Evolutionary conservation across 2,329 filamentous ascomycete genomes (phyloP).

Genomic region (Ascocoryne sarcoides): DNA sequence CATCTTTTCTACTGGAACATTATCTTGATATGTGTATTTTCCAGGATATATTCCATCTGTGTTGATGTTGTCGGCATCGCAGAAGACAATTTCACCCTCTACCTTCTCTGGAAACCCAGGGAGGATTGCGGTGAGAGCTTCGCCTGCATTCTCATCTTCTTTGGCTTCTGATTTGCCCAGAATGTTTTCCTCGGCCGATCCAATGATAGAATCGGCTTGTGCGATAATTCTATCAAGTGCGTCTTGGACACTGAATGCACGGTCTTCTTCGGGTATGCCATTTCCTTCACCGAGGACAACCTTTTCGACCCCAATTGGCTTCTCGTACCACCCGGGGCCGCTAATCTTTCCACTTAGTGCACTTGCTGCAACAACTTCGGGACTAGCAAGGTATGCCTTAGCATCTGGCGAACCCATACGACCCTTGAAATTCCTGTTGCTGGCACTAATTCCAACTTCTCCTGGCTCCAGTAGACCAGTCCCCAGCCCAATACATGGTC

Average conservation of each 20-base stretch:
- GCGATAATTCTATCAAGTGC: slow-evolving; percentile 63
- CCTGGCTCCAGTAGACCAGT: slow-evolving; percentile 68
- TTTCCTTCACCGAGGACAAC: slow-evolving; percentile 62
- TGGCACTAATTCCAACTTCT: slow-evolving; percentile 78
- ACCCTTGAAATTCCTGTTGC: slow-evolving; percentile 86
- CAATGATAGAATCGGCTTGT: slow-evolving; percentile 48
- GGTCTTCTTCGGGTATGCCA: slow-evolving; percentile 53
- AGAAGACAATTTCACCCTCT: slow-evolving; percentile 79
- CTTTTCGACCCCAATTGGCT: slow-evolving; percentile 58
- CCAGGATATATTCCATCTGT: slow-evolving; percentile 91
- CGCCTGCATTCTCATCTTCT: slow-evolving; percentile 22
- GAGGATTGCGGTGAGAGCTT: slow-evolving; percentile 56
- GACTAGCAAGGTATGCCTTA: slow-evolving; percentile 78
- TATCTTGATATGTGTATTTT: slow-evolving; percentile 87
- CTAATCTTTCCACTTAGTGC: slow-evolving; percentile 64
- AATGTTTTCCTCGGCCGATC: slow-evolving; percentile 28
- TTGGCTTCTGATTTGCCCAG: slow-evolving; percentile 17
- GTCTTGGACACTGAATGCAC: slow-evolving; percentile 58
- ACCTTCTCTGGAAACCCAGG: slow-evolving; percentile 82
- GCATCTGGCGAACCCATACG: slow-evolving; percentile 77
- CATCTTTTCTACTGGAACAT: slow-evolving; percentile 70
- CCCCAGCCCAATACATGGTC: slow-evolving; percentile 78
- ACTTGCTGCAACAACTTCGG: slow-evolving; percentile 86
- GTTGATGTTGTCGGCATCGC: slow-evolving; percentile 78
- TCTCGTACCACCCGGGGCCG: slow-evolving; percentile 71